phyloP scores from a whole-genome alignment of 2,329 filamentous ascomycete genomes.

The Apiospora kogelbergensis region DNA sequence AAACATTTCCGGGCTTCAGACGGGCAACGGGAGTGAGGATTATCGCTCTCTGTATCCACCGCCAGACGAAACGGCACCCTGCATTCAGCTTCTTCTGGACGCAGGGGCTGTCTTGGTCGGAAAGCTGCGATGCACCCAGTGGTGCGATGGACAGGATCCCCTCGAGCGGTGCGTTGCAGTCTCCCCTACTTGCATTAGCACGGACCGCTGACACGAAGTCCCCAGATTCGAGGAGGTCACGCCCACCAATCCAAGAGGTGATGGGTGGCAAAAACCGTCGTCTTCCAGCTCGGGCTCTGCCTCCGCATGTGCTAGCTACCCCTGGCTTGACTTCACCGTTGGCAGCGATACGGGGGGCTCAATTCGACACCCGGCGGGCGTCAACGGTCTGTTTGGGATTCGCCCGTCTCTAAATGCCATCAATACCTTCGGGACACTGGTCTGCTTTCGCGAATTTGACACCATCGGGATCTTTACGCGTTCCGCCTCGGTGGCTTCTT shows the following conservation, averaged over 20 bases:
- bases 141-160: slow-evolving; percentile 21
- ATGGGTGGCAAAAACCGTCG: slow-evolving; percentile 19
- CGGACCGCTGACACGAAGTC: neutral
- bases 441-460: slow-evolving; percentile 13
- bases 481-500: slow-evolving; percentile 14
- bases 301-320: slow-evolving; percentile 17
- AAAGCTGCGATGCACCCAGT: slow-evolving; percentile 21
- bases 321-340: slow-evolving; percentile 22
- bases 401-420: slow-evolving; percentile 15
- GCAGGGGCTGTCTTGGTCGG: slow-evolving; percentile 23
- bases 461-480: slow-evolving; percentile 20
- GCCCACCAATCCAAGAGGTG: slow-evolving; percentile 21
- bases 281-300: slow-evolving; percentile 20
- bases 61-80: slow-evolving; percentile 8
- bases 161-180: slow-evolving; percentile 15
- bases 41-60: slow-evolving; percentile 17
- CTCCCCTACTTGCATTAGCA: neutral
- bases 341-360: slow-evolving; percentile 23
- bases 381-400: slow-evolving; percentile 21
- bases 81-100: slow-evolving; percentile 15
- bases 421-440: slow-evolving; percentile 10
- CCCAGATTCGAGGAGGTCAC: slow-evolving; percentile 18
- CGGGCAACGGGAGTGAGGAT: slow-evolving; percentile 18
- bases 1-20: slow-evolving; percentile 19
- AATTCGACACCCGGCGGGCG: slow-evolving; percentile 19